These are phyloP conservation scores for Kewa caespitosa DNA, from an alignment of 179 eudicot genomes.

Conservation along the genomic window DNA sequence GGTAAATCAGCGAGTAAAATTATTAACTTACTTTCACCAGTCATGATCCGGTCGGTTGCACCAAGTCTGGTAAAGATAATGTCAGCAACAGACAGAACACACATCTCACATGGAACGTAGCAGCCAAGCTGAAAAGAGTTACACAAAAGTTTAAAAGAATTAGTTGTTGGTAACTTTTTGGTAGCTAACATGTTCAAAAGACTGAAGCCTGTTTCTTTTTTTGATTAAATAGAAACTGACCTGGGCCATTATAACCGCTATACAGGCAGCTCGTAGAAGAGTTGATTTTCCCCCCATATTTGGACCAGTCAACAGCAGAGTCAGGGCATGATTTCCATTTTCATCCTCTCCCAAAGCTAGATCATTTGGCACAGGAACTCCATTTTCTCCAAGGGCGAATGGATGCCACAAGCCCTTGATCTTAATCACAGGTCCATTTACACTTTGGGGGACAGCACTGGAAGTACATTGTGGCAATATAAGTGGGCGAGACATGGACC, in stretches of 20 bases:
- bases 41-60: slow-evolving; percentile 95
- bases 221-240: slow-evolving; percentile 36
- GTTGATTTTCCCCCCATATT: slow-evolving; percentile 99
- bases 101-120: slow-evolving; percentile 82
- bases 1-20: slow-evolving; percentile 11
- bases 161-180: background rate
- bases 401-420: slow-evolving; percentile 96
- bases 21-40: slow-evolving; percentile 86
- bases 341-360: slow-evolving; percentile 60
- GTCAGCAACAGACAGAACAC: slow-evolving; percentile 79
- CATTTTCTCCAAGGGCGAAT: slow-evolving; percentile 71
- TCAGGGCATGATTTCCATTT: slow-evolving; percentile 49
- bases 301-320: slow-evolving; percentile 95
- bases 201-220: background rate
- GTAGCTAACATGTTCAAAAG: background rate
- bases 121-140: slow-evolving; percentile 75
- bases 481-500: slow-evolving; percentile 73
- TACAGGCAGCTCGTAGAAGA: slow-evolving; percentile 87
- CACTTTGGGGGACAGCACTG: slow-evolving; percentile 27
- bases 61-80: slow-evolving; percentile 97
- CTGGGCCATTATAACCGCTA: slow-evolving; percentile 92
- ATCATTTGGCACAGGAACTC: slow-evolving; percentile 88
- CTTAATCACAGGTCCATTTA: slow-evolving; percentile 58
- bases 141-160: slow-evolving; percentile 4
- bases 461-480: slow-evolving; percentile 54